phyloP scores from a whole-genome alignment of 371 early-diverging fungal genomes.

The Amoeboradix gromovi region DNA sequence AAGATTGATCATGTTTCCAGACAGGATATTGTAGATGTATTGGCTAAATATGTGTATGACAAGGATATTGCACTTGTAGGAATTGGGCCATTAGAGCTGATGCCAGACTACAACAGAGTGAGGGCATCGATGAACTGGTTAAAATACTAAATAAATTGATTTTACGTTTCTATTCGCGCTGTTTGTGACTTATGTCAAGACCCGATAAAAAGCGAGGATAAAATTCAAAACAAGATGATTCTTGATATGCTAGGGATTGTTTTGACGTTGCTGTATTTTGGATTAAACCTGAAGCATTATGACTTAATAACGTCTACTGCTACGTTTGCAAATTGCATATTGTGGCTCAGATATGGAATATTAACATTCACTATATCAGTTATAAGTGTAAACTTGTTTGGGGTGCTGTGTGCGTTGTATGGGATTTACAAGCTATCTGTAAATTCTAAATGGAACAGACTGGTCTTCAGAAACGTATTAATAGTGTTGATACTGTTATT shows the following conservation, averaged over 20 bases:
- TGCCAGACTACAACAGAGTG: slow-evolving; percentile 2
- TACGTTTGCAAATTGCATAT: not conserved
- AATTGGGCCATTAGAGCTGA: slow-evolving; percentile 42
- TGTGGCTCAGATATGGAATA: not conserved
- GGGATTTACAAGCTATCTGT: not conserved
- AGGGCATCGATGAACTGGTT: not conserved
- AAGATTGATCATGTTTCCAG: slow-evolving; percentile 49
- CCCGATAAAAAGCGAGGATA: too few relatives aligned
- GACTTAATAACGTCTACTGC: not conserved
- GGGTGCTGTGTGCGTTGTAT: not conserved
- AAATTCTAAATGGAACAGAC: not conserved
- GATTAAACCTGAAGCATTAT: not conserved
- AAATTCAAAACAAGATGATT: too few relatives aligned
- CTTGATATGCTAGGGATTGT: not conserved
- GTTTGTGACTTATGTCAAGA: too few relatives aligned
- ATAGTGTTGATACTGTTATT: not conserved
- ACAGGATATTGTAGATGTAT: slow-evolving; percentile 54
- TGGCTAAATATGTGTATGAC: slow-evolving; percentile 58
- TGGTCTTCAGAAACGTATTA: not conserved
- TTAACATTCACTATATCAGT: not conserved
- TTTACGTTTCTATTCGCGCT: too few relatives aligned
- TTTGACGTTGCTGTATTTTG: not conserved
- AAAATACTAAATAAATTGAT: not conserved
- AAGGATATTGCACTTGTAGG: slow-evolving; percentile 65
- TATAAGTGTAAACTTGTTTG: not conserved